phyloP scores from a whole-genome alignment of 345 rosid species.

The Populus nigra region DNA sequence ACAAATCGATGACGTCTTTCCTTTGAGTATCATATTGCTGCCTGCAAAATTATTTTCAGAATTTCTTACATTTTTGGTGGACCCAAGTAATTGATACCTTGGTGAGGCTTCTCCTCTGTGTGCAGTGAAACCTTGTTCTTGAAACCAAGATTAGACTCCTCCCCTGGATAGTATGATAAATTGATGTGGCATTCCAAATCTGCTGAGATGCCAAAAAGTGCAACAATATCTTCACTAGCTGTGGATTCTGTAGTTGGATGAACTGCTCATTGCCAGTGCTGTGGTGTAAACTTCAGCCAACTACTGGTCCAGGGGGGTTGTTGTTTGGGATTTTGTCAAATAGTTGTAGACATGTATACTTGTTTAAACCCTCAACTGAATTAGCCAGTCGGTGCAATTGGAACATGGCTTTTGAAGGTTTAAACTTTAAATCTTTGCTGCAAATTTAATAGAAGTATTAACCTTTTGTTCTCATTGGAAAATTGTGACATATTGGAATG shows the following conservation, averaged over 20 bases:
- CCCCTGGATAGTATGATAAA: not conserved
- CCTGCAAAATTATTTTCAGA: not conserved
- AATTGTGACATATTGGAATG: conserved; percentile 11
- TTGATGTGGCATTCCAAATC: not conserved
- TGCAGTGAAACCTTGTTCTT: not conserved
- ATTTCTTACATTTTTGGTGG: not conserved
- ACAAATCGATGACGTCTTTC: not conserved
- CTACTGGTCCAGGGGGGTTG: not conserved
- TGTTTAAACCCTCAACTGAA: not conserved
- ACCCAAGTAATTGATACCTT: not conserved
- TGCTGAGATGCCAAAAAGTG: not conserved
- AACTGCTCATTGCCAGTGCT: not conserved
- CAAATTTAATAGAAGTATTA: not conserved
- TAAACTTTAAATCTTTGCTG: not conserved
- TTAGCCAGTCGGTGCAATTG: not conserved
- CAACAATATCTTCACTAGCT: not conserved
- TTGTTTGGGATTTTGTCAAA: not conserved
- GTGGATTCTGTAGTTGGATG: not conserved
- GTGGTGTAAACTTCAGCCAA: not conserved
- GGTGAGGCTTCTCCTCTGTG: not conserved
- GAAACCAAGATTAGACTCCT: not conserved
- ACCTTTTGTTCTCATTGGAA: not conserved
- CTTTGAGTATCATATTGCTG: not conserved
- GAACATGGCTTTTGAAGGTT: not conserved
- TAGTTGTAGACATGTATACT: too few species aligned